phyloP scores from a whole-genome alignment of 1,284 basidiomycete species.

The Polyporus tsugae region DNA sequence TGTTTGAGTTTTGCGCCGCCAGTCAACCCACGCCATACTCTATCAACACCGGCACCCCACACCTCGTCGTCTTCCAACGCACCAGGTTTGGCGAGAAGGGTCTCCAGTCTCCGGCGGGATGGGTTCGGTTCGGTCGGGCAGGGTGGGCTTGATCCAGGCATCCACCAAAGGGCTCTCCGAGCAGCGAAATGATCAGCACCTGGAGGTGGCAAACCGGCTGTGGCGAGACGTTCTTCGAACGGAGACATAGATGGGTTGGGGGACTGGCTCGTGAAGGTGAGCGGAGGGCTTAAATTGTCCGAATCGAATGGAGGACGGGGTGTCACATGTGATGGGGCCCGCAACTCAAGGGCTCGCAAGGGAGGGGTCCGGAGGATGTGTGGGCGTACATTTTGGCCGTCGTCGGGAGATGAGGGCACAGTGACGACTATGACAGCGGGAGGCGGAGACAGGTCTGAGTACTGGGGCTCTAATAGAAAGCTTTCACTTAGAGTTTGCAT shows the following conservation, averaged over 20 bases:
- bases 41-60: slow-evolving; percentile 65
- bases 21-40: slow-evolving; percentile 68
- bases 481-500: slow-evolving; percentile 26
- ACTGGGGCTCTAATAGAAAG: slow-evolving; percentile 1
- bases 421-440: slow-evolving; percentile 36
- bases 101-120: slow-evolving; percentile 60
- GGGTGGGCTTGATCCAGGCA: slow-evolving; percentile 32
- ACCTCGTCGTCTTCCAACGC: slow-evolving; percentile 58
- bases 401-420: slow-evolving; percentile 39
- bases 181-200: slow-evolving; percentile 69
- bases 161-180: slow-evolving; percentile 69
- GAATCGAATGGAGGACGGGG: slow-evolving; percentile 14
- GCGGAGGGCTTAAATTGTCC: slow-evolving; percentile 13
- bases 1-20: slow-evolving; percentile 64
- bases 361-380: slow-evolving; percentile 14
- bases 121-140: slow-evolving; percentile 42
- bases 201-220: slow-evolving; percentile 59
- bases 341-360: slow-evolving; percentile 11
- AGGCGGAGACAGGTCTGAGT: slow-evolving; percentile 9
- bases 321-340: slow-evolving; percentile 27
- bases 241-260: slow-evolving; percentile 19
- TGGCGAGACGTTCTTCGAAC: slow-evolving; percentile 51
- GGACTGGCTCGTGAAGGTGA: slow-evolving; percentile 13
- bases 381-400: slow-evolving; percentile 16
- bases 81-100: slow-evolving; percentile 55